Evolutionary conservation across 176 grass and related monocot species (phyloP).

Genomic region (Musa acuminata): DNA sequence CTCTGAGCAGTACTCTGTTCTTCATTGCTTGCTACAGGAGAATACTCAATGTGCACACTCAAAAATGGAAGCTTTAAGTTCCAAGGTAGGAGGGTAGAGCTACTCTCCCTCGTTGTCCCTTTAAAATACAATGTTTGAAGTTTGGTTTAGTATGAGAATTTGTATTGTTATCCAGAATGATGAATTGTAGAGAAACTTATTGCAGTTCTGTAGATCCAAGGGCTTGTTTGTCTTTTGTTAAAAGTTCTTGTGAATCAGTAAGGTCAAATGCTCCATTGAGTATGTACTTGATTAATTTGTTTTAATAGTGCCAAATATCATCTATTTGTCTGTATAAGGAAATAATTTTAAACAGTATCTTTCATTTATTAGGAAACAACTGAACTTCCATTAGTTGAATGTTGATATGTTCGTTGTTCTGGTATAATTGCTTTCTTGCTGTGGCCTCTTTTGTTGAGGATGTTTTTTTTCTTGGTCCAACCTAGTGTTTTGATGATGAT

Average conservation of each 20-base stretch:
- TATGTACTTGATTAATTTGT: background rate
- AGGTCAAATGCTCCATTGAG: background rate
- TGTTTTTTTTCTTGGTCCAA: conserved; percentile 3
- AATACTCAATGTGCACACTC: conserved; percentile 19
- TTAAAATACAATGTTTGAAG: background rate
- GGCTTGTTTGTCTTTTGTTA: background rate
- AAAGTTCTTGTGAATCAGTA: background rate
- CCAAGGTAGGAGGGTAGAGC: conserved; percentile 28
- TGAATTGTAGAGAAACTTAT: background rate
- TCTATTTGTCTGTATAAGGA: background rate
- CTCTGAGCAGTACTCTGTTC: conserved; percentile 59
- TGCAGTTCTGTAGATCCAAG: background rate
- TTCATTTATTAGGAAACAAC: background rate
- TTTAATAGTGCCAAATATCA: background rate
- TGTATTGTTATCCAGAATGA: background rate
- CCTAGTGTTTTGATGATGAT: conserved; percentile 23
- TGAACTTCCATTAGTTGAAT: background rate
- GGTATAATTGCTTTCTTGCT: background rate
- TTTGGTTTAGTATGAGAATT: background rate
- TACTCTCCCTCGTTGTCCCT: background rate
- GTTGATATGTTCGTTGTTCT: background rate
- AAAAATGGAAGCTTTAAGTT: conserved; percentile 21
- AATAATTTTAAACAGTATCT: background rate
- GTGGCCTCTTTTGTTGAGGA: background rate
- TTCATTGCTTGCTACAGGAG: conserved; percentile 42